A percentile compares a stretch with the other conserved stretches of the same genome.
These are phyloP conservation scores for Hypoxylon sp. DNA, from an alignment of 2,329 filamentous ascomycete genomes.

Conservation along the genomic window DNA sequence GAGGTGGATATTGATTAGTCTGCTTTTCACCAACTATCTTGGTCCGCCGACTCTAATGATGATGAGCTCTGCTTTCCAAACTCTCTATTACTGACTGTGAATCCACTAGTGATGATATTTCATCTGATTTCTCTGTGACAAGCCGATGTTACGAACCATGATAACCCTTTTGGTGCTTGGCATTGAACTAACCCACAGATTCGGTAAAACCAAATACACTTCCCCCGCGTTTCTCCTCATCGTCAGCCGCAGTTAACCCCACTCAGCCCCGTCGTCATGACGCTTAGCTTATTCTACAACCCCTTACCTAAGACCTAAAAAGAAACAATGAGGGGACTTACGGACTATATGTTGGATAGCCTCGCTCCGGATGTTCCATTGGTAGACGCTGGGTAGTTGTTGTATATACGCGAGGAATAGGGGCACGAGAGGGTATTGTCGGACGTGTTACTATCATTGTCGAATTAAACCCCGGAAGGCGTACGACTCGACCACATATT, in stretches of 20 bases:
- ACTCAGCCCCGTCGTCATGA: slow-evolving; percentile 13
- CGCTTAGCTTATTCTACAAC: slow-evolving; percentile 11
- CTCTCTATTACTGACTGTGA: not conserved
- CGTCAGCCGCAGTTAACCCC: slow-evolving; percentile 24
- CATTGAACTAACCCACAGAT: not conserved
- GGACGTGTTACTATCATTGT: not conserved
- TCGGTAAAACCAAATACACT: slow-evolving; percentile 3
- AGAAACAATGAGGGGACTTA: not conserved
- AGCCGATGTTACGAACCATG: slow-evolving; percentile 1
- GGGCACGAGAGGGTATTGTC: not conserved
- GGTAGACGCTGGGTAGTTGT: not conserved
- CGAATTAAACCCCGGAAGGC: not conserved
- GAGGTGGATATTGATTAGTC: slow-evolving; percentile 30
- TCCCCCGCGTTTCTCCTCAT: slow-evolving; percentile 41
- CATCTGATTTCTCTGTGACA: not conserved
- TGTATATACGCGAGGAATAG: not conserved
- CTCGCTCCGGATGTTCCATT: not conserved
- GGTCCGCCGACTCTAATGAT: slow-evolving; percentile 13
- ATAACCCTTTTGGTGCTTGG: not conserved
- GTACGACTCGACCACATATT: not conserved
- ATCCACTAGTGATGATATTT: not conserved
- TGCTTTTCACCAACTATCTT: slow-evolving; percentile 18
- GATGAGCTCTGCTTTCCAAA: slow-evolving; percentile 9
- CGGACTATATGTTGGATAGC: not conserved
- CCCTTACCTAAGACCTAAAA: not conserved